Conservation (phyloP, 495 filamentous ascomycete genomes). For the Mycothermus thermophilus region DNA sequence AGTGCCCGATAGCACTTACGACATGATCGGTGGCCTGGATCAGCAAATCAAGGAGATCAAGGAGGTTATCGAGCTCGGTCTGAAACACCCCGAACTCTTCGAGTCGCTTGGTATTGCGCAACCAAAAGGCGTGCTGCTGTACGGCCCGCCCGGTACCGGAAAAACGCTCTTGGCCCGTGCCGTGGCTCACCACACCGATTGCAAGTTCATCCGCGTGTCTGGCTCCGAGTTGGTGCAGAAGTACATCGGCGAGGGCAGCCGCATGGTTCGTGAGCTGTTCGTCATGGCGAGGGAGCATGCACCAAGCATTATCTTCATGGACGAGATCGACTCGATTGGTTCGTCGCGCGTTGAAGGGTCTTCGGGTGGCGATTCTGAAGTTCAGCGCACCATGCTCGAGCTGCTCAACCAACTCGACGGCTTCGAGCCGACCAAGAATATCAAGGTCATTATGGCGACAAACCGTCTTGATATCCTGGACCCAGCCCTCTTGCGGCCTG, state of each 20-base stretch:
- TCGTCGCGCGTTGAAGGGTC: slow-evolving; percentile 92
- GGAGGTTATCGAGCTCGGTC: slow-evolving; percentile 95
- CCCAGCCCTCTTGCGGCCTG: slow-evolving; percentile 82
- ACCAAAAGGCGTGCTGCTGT: slow-evolving; percentile 92
- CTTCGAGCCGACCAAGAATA: slow-evolving; percentile 99
- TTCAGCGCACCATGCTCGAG: slow-evolving; percentile 98
- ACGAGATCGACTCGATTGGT: slow-evolving; percentile 98
- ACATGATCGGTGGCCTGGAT: slow-evolving; percentile 98
- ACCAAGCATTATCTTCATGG: slow-evolving; percentile 99
- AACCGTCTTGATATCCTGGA: slow-evolving; percentile 96
- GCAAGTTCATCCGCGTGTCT: slow-evolving; percentile 95
- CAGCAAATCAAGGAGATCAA: slow-evolving; percentile 99
- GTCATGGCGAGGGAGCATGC: slow-evolving; percentile 98
- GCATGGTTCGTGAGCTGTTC: slow-evolving; percentile 98
- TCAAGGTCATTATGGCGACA: slow-evolving; percentile 99
- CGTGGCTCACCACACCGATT: slow-evolving; percentile 95
- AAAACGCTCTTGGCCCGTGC: slow-evolving; percentile 94
- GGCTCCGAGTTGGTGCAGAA: slow-evolving; percentile 97
- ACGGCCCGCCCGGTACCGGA: slow-evolving; percentile 91
- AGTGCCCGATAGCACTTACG: slow-evolving; percentile 98
- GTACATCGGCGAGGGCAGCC: slow-evolving; percentile 95
- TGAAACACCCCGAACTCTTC: slow-evolving; percentile 97
- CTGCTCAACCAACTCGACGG: slow-evolving; percentile 96
- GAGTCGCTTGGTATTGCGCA: slow-evolving; percentile 97
- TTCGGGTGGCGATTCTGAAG: slow-evolving; percentile 93